These are phyloP conservation scores for Macroventuria anomochaeta DNA, from an alignment of 2,329 filamentous ascomycete genomes.

Conservation along the genomic window DNA sequence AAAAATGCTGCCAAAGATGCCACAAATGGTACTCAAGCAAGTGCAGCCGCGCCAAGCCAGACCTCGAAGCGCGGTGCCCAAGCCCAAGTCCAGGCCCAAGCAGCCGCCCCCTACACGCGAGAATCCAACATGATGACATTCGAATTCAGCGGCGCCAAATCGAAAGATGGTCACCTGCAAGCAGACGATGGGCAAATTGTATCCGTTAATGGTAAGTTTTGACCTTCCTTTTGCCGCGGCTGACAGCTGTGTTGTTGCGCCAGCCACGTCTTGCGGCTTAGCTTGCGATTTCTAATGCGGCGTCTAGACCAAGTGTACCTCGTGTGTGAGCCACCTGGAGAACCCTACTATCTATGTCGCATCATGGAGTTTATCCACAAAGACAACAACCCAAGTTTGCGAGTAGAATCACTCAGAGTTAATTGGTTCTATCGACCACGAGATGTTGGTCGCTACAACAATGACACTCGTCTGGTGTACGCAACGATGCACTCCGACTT, in stretches of 20 bases:
- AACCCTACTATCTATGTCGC: conserved; percentile 95
- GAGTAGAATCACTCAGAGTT: conserved; percentile 85
- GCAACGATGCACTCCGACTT: conserved; percentile 99
- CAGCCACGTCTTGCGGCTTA: conserved; percentile 38
- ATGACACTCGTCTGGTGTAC: conserved; percentile 89
- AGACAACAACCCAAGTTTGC: conserved; percentile 70
- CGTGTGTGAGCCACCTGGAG: conserved; percentile 94
- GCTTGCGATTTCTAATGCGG: conserved; percentile 46
- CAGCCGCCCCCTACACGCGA: conserved; percentile 53
- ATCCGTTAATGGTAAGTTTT: conserved; percentile 76
- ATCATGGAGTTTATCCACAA: conserved; percentile 97
- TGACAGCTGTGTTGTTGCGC: conserved; percentile 35
- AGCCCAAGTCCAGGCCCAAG: conserved; percentile 48
- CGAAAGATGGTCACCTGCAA: conserved; percentile 78
- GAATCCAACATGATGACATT: conserved; percentile 92
- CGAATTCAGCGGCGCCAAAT: conserved; percentile 69
- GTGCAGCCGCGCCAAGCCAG: conserved; percentile 50
- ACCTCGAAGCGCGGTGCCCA: conserved; percentile 41
- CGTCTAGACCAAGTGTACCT: conserved; percentile 84
- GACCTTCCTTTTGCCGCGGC: conserved; percentile 29
- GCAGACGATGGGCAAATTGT: conserved; percentile 91
- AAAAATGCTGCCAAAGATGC: conserved; percentile 67
- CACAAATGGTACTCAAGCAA: conserved; percentile 45
- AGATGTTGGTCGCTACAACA: conserved; percentile 90
- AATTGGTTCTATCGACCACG: conserved; percentile 99